Percentiles rank a stretch among this genome's conserved stretches.
Evolutionary conservation across 139 green algal species (phyloP).

Genomic region (Asterochloris sp.): DNA sequence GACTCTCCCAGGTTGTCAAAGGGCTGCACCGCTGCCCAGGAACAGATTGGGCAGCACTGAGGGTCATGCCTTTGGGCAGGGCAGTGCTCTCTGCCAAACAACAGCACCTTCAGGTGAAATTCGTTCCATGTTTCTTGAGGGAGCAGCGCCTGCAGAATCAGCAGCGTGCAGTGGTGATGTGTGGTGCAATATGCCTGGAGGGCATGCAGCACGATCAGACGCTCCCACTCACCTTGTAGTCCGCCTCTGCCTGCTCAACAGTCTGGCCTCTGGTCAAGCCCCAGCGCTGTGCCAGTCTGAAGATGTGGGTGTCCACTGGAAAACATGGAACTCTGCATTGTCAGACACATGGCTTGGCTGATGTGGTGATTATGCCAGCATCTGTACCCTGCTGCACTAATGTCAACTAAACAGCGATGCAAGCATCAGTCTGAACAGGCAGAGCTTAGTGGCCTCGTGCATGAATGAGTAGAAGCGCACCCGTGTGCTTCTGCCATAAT

Average conservation of each 20-base stretch:
- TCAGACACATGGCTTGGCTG: too few species aligned
- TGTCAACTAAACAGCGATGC: not conserved
- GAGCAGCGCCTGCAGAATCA: slow-evolving; percentile 62
- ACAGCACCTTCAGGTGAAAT: slow-evolving; percentile 69
- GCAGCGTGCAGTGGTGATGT: too few species aligned
- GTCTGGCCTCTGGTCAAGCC: slow-evolving; percentile 54
- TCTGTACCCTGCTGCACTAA: slow-evolving; percentile 16
- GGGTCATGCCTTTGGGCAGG: slow-evolving; percentile 68
- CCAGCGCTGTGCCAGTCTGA: slow-evolving; percentile 71
- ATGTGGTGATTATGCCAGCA: too few species aligned
- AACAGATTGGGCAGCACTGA: slow-evolving; percentile 53
- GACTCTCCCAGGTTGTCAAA: slow-evolving; percentile 27
- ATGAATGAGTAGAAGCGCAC: not conserved
- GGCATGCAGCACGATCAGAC: too few species aligned
- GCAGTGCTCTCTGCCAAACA: slow-evolving; percentile 81
- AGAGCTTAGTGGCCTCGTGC: not conserved
- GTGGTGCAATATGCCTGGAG: too few species aligned
- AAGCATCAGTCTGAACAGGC: not conserved
- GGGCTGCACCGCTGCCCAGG: slow-evolving; percentile 62
- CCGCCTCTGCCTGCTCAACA: slow-evolving; percentile 82
- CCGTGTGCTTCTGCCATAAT: slow-evolving; percentile 65
- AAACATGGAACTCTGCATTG: slow-evolving; percentile 46
- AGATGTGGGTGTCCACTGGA: slow-evolving; percentile 92
- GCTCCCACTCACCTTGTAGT: slow-evolving; percentile 62
- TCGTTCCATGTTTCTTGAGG: slow-evolving; percentile 49